Evolutionary conservation across 2,329 filamentous ascomycete genomes (phyloP).

Genomic region (Coniochaeta hoffmannii): DNA sequence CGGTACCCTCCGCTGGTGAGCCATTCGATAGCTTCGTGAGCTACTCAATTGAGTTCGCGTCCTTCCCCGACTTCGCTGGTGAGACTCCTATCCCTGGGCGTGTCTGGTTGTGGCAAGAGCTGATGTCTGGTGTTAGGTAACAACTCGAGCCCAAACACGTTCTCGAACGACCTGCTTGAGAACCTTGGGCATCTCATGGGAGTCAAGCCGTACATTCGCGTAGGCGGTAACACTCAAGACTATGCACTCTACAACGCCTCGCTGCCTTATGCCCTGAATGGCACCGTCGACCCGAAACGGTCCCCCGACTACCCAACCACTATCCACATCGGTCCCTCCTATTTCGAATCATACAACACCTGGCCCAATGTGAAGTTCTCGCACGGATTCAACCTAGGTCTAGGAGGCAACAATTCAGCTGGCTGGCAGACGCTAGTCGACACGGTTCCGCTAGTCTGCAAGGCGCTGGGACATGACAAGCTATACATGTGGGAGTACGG

Average conservation of each 20-base stretch:
- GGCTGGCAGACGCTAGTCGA: conserved; percentile 44
- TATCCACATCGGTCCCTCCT: conserved; percentile 52
- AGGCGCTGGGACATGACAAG: conserved; percentile 41
- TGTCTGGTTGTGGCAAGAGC: conserved; percentile 45
- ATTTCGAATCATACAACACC: conserved; percentile 55
- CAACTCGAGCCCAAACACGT: conserved; percentile 45
- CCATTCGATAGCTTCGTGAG: conserved; percentile 32
- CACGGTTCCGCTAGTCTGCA: conserved; percentile 50
- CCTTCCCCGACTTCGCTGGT: conserved; percentile 26
- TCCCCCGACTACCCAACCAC: conserved; percentile 54
- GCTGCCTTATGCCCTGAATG: conserved; percentile 41
- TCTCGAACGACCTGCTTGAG: conserved; percentile 51
- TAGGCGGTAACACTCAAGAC: conserved; percentile 63
- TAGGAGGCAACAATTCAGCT: conserved; percentile 40
- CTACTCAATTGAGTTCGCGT: conserved; percentile 32
- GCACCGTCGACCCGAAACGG: conserved; percentile 39
- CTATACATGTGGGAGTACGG: conserved; percentile 55
- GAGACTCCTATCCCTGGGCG: conserved; percentile 18
- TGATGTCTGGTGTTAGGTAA: conserved; percentile 44
- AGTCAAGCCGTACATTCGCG: conserved; percentile 51
- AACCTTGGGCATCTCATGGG: conserved; percentile 48
- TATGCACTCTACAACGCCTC: conserved; percentile 52
- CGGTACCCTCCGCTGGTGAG: conserved; percentile 12
- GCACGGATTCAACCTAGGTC: conserved; percentile 54
- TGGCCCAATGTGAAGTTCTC: conserved; percentile 48